Evolutionary conservation across 495 filamentous ascomycete genomes (phyloP).

Genomic region (Penicillium arizonense): DNA sequence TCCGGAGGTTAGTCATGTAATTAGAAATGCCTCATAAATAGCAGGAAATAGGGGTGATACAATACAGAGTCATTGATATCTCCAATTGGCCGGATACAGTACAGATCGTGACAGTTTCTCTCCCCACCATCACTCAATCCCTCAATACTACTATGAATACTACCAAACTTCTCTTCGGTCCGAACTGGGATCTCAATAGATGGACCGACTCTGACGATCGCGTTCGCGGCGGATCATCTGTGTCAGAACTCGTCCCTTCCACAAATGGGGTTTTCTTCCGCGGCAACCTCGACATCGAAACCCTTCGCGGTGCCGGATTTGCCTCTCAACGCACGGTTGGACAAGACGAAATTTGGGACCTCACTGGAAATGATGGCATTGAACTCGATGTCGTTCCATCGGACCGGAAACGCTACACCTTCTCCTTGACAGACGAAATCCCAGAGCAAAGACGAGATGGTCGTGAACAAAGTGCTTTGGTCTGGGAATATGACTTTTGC

Average conservation of each 20-base stretch:
- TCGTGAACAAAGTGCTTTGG: constrained; percentile 58
- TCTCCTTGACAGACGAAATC: constrained; percentile 69
- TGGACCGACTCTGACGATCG: constrained; percentile 72
- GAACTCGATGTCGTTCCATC: constrained; percentile 35
- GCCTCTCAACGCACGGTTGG: constrained; percentile 68
- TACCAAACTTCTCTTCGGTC: constrained; percentile 9
- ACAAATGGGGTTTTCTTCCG: constrained; percentile 48
- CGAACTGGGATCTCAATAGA: constrained; percentile 50
- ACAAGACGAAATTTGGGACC: constrained; percentile 51
- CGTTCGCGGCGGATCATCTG: constrained; percentile 67
- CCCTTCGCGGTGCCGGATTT: constrained; percentile 80
- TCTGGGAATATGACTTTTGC: constrained; percentile 45
- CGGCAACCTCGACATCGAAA: constrained; percentile 69
- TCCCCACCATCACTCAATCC: neutral
- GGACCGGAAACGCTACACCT: constrained; percentile 62
- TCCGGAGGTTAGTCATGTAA: no score
- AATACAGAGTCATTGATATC: no score
- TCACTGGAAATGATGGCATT: constrained; percentile 55
- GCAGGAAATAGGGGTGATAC: no score
- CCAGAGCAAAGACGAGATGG: constrained; percentile 55
- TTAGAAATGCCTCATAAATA: no score
- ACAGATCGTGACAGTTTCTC: no score
- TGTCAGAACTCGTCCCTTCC: constrained; percentile 47
- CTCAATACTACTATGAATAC: neutral
- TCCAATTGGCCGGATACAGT: no score